Base-by-base conservation (phyloP, 108 stramenopile genomes). In the Skeletonema grethae region DNA sequence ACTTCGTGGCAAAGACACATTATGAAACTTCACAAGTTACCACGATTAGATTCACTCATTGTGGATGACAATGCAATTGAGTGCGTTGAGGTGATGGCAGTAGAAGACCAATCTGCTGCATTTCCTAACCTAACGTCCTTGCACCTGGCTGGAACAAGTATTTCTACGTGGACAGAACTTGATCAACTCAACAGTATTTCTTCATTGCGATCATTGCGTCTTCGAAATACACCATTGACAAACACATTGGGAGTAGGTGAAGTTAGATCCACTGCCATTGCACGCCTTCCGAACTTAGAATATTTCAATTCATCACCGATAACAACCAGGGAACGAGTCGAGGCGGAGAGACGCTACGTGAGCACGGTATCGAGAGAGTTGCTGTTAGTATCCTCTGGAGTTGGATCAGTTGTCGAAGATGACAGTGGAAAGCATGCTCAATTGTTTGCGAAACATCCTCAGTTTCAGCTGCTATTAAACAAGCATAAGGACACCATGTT, bases 321-420 rank as follows among this genome's bases (percentile, higher is more conserved):
- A 45, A 65, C 89, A 0, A 53, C 68, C 15, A 65, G 84, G 36
- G 93, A 96, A 75, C 79, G 93, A 24, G n/a, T 57, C 20, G 93
- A 94, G 46, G 91, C 95, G 28, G 95, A 94, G 65, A 82, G 88
- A 46, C 77, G 88, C 35, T 96, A 94, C 79, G 85, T 89, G 62
- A 87, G 86, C 60, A 61, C 65, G 45, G 81, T 90, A n/a, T 80
- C 82, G 3, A 69, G 80, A 63, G 89, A 90, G 64, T 61, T 86
- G 61, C 58, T 82, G 18, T 59, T 82, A 32, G 63, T 67, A 41
- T 82, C 80, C 13, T 82, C 80, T 12, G 80, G 61, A 16, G 45
- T 61, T 28, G 50, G 25, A 30, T 30, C 53, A 18, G 38, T 28
- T 32, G 65, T 34, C 28, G 20, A 24, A 22, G 61, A 65, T 2